Conservation (phyloP, 306 rosid species). For the Ziziphus jujuba region DNA sequence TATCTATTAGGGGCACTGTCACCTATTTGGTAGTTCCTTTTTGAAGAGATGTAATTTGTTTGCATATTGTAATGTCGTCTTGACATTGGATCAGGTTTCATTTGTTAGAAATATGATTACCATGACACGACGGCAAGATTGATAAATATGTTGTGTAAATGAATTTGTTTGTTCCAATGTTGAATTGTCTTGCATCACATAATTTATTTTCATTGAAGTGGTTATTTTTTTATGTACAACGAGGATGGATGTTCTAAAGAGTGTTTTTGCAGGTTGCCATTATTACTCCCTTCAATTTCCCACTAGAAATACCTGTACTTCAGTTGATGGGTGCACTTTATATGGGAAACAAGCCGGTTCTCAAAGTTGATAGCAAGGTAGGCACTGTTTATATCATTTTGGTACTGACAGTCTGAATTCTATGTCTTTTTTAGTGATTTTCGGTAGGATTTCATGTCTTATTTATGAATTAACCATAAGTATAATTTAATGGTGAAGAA, state of each 20-base stretch:
- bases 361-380: conserved; percentile 98
- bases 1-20: conserved; percentile 11
- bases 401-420: background rate
- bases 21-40: conserved; percentile 1
- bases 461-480: background rate
- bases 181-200: background rate
- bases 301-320: conserved; percentile 94
- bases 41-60: background rate
- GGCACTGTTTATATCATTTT: background rate
- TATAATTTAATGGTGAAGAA: background rate
- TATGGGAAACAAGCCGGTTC: conserved; percentile 96
- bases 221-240: background rate
- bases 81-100: conserved; percentile 19
- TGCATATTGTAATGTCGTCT: conserved; percentile 6
- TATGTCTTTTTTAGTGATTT: background rate
- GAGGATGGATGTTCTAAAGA: conserved; percentile 10
- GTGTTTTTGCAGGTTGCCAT: conserved; percentile 72
- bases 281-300: conserved; percentile 93
- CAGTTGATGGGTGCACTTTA: conserved; percentile 98
- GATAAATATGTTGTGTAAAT: conserved; percentile 14
- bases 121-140: conserved; percentile 9
- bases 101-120: conserved; percentile 11
- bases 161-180: conserved; percentile 8
- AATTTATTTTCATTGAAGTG: background rate
- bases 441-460: background rate